Conservation (phyloP, 768 basidiomycete species). For the Suillus luteus region DNA sequence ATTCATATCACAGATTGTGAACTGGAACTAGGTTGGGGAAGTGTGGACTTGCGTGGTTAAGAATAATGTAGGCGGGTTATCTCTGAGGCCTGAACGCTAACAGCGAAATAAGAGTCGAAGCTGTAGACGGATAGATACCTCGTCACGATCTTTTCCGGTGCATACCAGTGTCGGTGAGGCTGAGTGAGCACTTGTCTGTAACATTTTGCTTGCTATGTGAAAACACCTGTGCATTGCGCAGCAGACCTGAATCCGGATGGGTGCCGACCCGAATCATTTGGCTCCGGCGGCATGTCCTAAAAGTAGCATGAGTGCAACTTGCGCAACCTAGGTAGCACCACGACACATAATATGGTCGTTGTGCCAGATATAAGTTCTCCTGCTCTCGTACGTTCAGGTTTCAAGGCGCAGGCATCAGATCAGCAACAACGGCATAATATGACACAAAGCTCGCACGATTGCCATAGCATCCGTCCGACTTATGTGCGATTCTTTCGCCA, state of each 20-base stretch:
- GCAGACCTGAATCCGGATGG: too few species aligned
- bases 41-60: neutral
- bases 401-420: neutral
- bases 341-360: neutral
- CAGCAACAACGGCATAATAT: neutral
- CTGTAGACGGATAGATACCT: neutral
- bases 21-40: neutral
- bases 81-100: neutral
- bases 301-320: too few species aligned
- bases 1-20: neutral
- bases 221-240: neutral
- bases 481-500: neutral
- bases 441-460: neutral
- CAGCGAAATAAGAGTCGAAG: neutral
- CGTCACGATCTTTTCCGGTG: neutral
- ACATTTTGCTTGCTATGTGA: neutral
- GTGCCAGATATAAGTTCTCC: neutral
- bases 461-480: too few species aligned
- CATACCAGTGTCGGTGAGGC: neutral
- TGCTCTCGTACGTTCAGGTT: neutral
- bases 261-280: neutral
- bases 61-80: neutral
- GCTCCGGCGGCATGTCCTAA: neutral
- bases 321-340: too few species aligned
- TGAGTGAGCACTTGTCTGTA: neutral